Percentiles rank a stretch among this genome's conserved stretches.
phyloP scores from a whole-genome alignment of 345 rosid species.

The Iberis pinnata region DNA sequence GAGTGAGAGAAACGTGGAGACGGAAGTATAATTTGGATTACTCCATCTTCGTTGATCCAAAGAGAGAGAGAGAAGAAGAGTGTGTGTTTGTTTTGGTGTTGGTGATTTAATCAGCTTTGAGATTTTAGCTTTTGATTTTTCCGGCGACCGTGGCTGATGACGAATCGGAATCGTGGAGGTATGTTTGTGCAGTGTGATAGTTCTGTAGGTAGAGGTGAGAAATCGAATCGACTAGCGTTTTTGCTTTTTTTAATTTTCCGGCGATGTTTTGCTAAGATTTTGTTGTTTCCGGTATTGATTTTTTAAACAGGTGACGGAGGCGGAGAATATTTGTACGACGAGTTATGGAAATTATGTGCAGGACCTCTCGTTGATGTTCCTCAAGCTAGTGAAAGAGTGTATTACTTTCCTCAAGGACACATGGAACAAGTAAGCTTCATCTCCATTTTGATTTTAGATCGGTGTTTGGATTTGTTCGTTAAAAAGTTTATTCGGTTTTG shows the following conservation, averaged over 20 bases:
- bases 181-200: conserved; percentile 32
- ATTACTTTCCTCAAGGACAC: conserved; percentile 92
- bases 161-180: conserved; percentile 46
- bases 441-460: conserved; percentile 3
- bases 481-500: conserved; percentile 19
- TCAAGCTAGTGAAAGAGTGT: conserved; percentile 47
- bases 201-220: conserved; percentile 14
- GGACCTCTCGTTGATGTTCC: conserved; percentile 84
- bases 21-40: too few relatives aligned
- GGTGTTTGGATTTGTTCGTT: conserved; percentile 1
- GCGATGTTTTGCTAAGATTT: conserved; percentile 3
- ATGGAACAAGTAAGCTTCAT: conserved; percentile 65
- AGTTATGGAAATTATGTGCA: conserved; percentile 84
- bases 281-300: too few relatives aligned
- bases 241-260: conserved; percentile 1
- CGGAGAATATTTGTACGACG: conserved; percentile 48
- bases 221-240: conserved; percentile 2
- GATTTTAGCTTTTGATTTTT: conserved; percentile 5
- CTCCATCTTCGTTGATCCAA: too few relatives aligned
- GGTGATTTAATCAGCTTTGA: neutral
- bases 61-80: too few relatives aligned
- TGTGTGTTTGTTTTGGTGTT: neutral
- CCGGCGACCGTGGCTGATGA: conserved; percentile 31
- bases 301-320: conserved; percentile 18
- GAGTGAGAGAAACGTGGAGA: conserved; percentile 1